Evolutionary conservation across 306 rosid species (phyloP), one percentile per base, ranked within the genome.

Genomic region (Luffa aegyptiaca): DNA sequence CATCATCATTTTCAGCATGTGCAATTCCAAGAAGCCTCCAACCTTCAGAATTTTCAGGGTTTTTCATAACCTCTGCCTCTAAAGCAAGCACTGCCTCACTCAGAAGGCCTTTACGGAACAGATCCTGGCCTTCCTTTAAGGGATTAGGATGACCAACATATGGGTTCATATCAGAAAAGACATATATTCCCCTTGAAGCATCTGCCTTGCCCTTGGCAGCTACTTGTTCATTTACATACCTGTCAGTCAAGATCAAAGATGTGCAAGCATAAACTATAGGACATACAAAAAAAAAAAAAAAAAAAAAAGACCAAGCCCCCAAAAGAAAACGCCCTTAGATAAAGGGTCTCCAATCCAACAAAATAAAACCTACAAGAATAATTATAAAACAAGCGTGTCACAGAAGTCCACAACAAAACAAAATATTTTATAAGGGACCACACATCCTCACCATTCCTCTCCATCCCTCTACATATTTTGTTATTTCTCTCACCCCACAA

Each of bases 21-120:
- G 99, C 96, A 85, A 96, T 90, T 84, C 99, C 99, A 83, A 96
- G 96, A 56, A 96, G 87, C 84, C 99, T 93, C 99, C 99, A 96
- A 69, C 98, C 98, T 88, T 96, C 98, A 56, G 97, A 89, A 83
- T 91, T 93, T 8, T 96, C 97, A 79, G 97, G 97, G 87, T 88
- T 96, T 91, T 93, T 96, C 87, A 96, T 52, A 81, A 96, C 98
- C 85, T 96, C 99, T 49, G 99, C 99, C 88, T 96, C 99, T 86
- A 96, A 88, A 65, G 99, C 99, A 77, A 96, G 96, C 87, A 93
- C 99, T 36, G 99, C 98, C 88, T 96, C 99, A 85, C 99, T 96
- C 90, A 96, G 79, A 82, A 96, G 98, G 61, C 99, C 99, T 84
- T 89, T 93, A 80, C 92, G 93, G 87, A 96, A 96, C 82, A 96